phyloP scores from a whole-genome alignment of 2,329 filamentous ascomycete species.

The Fonsecaea pedrosoi region DNA sequence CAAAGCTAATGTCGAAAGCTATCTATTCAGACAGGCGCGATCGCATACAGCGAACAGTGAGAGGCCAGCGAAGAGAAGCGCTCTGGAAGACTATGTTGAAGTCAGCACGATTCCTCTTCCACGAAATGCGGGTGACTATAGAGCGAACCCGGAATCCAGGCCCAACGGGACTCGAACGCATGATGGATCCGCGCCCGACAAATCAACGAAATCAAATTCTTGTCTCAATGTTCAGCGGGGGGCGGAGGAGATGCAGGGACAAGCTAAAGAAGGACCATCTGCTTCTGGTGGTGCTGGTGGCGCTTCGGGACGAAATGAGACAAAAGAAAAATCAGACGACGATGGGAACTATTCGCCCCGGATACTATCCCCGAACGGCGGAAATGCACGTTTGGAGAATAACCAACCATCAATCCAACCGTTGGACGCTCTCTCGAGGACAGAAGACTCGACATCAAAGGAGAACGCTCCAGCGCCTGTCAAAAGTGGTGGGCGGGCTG shows the following conservation, averaged over 20 bases:
- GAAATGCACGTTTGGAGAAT: slow-evolving; percentile 10
- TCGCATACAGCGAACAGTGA: background rate
- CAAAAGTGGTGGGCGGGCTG: background rate
- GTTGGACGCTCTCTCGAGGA: slow-evolving; percentile 29
- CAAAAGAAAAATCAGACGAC: slow-evolving; percentile 8
- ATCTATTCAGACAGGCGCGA: slow-evolving; percentile 21
- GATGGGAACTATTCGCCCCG: slow-evolving; percentile 40
- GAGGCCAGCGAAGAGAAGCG: background rate
- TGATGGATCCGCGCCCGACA: background rate
- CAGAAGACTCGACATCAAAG: slow-evolving; percentile 15
- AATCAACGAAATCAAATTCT: background rate
- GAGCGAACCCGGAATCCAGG: background rate
- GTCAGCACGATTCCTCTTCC: slow-evolving; percentile 27
- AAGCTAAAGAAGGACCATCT: slow-evolving; percentile 7
- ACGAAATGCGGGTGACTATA: slow-evolving; percentile 13
- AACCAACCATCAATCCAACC: slow-evolving; percentile 27
- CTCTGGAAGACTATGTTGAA: slow-evolving; percentile 19
- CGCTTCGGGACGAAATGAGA: slow-evolving; percentile 17
- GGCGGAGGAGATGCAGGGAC: background rate
- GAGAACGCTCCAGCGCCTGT: slow-evolving; percentile 12
- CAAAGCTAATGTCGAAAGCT: slow-evolving; percentile 35
- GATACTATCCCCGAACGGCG: slow-evolving; percentile 43
- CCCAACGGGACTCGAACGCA: background rate
- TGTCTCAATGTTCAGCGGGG: slow-evolving; percentile 8
- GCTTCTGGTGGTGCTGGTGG: background rate